Evolutionary conservation across 441 rosid species (phyloP).

Genomic region (Adansonia grandidieri): DNA sequence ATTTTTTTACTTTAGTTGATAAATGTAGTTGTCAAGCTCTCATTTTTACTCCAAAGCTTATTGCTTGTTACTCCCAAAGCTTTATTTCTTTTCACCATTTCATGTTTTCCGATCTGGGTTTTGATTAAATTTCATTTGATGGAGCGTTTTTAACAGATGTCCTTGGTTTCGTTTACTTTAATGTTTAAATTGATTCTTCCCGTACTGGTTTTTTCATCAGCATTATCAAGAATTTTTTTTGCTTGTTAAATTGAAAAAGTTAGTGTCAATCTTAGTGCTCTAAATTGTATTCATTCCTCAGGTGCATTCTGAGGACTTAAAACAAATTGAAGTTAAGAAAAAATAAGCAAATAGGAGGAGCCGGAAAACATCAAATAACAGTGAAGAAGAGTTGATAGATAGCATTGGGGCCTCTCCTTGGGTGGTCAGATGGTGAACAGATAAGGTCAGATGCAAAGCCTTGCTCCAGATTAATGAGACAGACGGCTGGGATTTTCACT

Average conservation of each 20-base stretch:
- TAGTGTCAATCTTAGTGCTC: not conserved
- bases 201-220: not conserved
- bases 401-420: constrained; percentile 20
- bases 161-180: not conserved
- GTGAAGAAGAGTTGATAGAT: constrained; percentile 5
- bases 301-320: not conserved
- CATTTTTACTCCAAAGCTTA: not conserved
- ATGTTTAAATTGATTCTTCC: not conserved
- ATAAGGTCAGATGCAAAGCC: constrained; percentile 87
- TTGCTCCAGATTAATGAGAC: constrained; percentile 86
- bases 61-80: not conserved
- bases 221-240: no score
- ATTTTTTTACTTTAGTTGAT: not conserved
- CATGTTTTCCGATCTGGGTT: not conserved
- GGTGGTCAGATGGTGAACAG: constrained; percentile 70
- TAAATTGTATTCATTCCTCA: not conserved
- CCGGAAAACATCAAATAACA: not conserved
- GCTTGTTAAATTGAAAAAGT: not conserved
- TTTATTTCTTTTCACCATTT: not conserved
- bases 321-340: not conserved
- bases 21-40: not conserved
- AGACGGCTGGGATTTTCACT: constrained; percentile 40
- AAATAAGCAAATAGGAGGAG: not conserved
- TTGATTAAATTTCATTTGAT: not conserved
- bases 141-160: not conserved